A percentile compares a stretch with the other conserved stretches of the same genome.
phyloP scores from a whole-genome alignment of 768 basidiomycete genomes.

The Ramaria sp. region DNA sequence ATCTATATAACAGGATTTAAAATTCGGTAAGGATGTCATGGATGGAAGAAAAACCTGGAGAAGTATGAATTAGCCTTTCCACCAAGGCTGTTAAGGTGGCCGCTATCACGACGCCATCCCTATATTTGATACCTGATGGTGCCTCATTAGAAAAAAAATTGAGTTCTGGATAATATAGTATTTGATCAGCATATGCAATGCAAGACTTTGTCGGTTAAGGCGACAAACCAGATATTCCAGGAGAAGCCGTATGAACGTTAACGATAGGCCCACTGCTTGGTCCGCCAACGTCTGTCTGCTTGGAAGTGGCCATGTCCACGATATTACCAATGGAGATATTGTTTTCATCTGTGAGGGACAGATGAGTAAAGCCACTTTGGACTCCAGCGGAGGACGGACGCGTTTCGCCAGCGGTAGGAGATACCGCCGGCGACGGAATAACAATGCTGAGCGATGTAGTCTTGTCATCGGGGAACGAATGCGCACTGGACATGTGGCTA shows the following conservation, averaged over 20 bases:
- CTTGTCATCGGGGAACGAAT: too few relatives aligned
- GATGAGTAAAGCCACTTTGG: not conserved
- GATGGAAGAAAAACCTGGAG: slow-evolving; percentile 12
- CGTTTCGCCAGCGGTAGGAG: too few relatives aligned
- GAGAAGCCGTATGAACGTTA: too few relatives aligned
- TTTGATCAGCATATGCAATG: too few relatives aligned
- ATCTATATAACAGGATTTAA: slow-evolving; percentile 14
- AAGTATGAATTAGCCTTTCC: slow-evolving; percentile 25
- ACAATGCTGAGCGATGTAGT: too few relatives aligned
- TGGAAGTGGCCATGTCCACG: not conserved
- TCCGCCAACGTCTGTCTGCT: not conserved
- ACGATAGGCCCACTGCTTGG: not conserved
- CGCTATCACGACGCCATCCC: slow-evolving; percentile 23
- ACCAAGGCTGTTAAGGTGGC: slow-evolving; percentile 35
- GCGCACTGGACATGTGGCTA: too few relatives aligned
- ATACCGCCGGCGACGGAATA: too few relatives aligned
- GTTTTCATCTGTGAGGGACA: not conserved
- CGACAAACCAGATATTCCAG: too few relatives aligned
- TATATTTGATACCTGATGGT: not conserved
- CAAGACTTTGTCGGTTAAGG: too few relatives aligned
- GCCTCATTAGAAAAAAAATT: too few relatives aligned
- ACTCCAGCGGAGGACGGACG: too few relatives aligned
- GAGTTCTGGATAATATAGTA: too few relatives aligned
- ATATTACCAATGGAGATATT: not conserved
- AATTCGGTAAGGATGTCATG: not conserved